These are phyloP conservation scores for Penicillium sp. DNA, from an alignment of 2,329 filamentous ascomycete genomes.

Conservation along the genomic window DNA sequence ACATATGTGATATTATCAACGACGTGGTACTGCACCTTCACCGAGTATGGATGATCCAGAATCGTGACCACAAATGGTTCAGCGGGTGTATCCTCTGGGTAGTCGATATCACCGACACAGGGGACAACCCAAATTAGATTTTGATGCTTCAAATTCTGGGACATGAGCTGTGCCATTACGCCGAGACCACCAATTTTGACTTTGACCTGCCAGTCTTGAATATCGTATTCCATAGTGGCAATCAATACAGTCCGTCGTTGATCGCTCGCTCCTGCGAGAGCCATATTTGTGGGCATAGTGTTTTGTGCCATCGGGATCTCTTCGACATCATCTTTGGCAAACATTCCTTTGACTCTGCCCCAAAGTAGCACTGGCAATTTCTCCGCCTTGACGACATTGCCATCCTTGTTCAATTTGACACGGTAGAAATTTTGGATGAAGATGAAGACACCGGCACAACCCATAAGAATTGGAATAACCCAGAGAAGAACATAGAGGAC, in stretches of 20 bases:
- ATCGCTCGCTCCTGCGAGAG: slow-evolving; percentile 13
- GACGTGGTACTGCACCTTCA: slow-evolving; percentile 64
- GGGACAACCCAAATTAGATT: slow-evolving; percentile 65
- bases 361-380: slow-evolving; percentile 39
- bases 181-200: slow-evolving; percentile 70
- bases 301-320: too few species aligned
- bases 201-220: slow-evolving; percentile 68
- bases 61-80: slow-evolving; percentile 63
- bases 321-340: too few species aligned
- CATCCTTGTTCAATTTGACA: slow-evolving; percentile 62
- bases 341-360: slow-evolving; percentile 34
- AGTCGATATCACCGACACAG: slow-evolving; percentile 64
- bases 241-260: slow-evolving; percentile 59
- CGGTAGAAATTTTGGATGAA: slow-evolving; percentile 64
- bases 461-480: slow-evolving; percentile 54
- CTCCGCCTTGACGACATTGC: slow-evolving; percentile 51
- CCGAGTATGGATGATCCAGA: slow-evolving; percentile 59
- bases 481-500: slow-evolving; percentile 59
- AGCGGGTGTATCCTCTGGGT: slow-evolving; percentile 59
- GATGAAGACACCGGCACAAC: slow-evolving; percentile 51
- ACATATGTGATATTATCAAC: slow-evolving; percentile 68
- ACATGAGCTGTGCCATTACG: slow-evolving; percentile 70
- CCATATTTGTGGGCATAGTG: slow-evolving; percentile 32
- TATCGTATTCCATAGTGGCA: slow-evolving; percentile 71
- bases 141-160: slow-evolving; percentile 63